phyloP scores from a whole-genome alignment of 257 asterid genomes.

The Handroanthus guayacan region DNA sequence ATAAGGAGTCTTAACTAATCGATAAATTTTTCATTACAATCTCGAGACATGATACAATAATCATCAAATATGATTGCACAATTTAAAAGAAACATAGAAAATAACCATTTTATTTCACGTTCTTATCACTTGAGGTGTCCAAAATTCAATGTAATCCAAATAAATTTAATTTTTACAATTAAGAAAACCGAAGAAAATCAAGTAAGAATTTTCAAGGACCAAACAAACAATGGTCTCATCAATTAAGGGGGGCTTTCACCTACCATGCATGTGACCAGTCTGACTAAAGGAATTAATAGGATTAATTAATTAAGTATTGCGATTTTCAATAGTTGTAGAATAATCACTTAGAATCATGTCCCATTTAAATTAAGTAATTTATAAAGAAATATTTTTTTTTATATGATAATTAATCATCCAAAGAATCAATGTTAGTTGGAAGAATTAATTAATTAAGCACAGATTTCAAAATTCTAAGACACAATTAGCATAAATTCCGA shows the following conservation, averaged over 20 bases:
- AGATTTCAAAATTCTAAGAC: background rate
- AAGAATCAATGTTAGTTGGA: conserved; percentile 26
- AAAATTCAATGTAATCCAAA: too few species aligned
- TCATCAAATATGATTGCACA: too few species aligned
- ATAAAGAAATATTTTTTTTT: background rate
- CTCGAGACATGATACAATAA: too few species aligned
- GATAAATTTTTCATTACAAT: too few species aligned
- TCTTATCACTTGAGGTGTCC: too few species aligned
- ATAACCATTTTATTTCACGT: too few species aligned
- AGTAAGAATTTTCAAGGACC: background rate
- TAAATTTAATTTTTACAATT: background rate
- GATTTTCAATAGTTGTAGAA: conserved; percentile 20
- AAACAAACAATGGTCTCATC: background rate
- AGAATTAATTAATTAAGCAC: background rate
- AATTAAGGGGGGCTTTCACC: conserved; percentile 21
- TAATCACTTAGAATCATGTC: conserved; percentile 6
- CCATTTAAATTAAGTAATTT: background rate
- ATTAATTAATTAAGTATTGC: background rate
- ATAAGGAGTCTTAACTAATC: too few species aligned
- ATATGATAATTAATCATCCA: background rate
- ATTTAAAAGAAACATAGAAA: too few species aligned
- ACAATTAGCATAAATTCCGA: background rate
- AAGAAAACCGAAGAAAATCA: background rate
- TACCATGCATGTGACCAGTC: conserved; percentile 42
- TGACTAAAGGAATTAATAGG: conserved; percentile 5